A percentile compares a stretch with the other conserved stretches of the same genome.
These are phyloP conservation scores for Sanghuangporus sanghuang DNA, from an alignment of 1,284 basidiomycete genomes.

Conservation along the genomic window DNA sequence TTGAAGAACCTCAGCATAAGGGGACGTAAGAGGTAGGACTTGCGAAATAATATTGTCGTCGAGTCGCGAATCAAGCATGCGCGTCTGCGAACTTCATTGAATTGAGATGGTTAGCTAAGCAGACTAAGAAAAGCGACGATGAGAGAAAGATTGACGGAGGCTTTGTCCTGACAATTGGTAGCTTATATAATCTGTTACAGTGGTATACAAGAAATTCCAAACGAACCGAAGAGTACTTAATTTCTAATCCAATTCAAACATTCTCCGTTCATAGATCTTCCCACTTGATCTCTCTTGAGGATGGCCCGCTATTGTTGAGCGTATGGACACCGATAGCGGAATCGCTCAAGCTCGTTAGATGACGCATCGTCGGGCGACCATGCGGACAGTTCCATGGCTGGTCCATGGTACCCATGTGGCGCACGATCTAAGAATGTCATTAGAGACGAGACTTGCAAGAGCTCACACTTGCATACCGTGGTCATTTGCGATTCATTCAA, in stretches of 20 bases:
- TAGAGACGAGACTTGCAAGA: conserved; percentile 6
- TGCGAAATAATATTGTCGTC: background rate
- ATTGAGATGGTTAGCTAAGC: background rate
- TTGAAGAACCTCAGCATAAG: background rate
- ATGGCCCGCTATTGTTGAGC: background rate
- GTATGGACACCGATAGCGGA: background rate
- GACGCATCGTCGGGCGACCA: conserved; percentile 94
- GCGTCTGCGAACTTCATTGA: background rate
- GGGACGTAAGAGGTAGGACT: background rate
- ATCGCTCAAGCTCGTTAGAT: conserved; percentile 39
- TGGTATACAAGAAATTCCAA: background rate
- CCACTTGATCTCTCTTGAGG: conserved; percentile 6
- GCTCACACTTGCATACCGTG: conserved; percentile 43
- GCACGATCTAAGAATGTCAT: conserved; percentile 58
- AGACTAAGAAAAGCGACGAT: background rate
- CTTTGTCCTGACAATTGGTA: background rate
- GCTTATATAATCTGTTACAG: background rate
- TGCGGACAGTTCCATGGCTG: conserved; percentile 99
- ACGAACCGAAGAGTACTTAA: background rate
- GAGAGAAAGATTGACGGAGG: background rate
- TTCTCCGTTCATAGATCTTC: background rate
- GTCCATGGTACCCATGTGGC: conserved; percentile 94
- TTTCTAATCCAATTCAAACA: background rate
- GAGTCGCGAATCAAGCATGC: background rate
- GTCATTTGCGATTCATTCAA: conserved; percentile 78